Evolutionary conservation across 805 yeast genomes (phyloP).

Genomic region (Torulaspora indica): DNA sequence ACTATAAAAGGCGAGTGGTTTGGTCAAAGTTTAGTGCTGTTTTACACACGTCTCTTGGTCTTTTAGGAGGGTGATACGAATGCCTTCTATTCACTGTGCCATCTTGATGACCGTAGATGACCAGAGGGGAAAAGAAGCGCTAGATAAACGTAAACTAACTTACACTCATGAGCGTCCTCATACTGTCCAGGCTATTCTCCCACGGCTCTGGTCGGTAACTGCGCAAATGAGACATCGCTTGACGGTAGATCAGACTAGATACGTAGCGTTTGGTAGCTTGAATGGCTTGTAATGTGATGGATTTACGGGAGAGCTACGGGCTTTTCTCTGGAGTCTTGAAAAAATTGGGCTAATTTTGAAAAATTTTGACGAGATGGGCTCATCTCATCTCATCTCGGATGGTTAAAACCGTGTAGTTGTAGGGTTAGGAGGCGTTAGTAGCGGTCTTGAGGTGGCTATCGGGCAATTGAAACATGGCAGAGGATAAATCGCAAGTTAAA

Average conservation of each 20-base stretch:
- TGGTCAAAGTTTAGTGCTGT: too few species aligned
- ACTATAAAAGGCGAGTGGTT: neutral
- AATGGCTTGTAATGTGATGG: neutral
- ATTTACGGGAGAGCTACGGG: neutral
- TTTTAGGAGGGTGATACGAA: constrained; percentile 32
- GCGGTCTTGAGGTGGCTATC: neutral
- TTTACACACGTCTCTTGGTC: too few species aligned
- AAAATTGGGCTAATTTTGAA: constrained; percentile 1
- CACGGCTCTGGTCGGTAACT: constrained; percentile 35
- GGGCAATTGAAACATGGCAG: constrained; percentile 14
- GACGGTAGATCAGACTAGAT: neutral
- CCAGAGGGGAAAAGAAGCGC: constrained; percentile 40
- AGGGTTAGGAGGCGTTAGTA: neutral
- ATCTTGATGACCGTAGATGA: constrained; percentile 33
- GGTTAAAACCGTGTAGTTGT: neutral
- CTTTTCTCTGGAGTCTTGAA: neutral
- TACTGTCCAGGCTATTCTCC: constrained; percentile 31
- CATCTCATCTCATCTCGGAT: constrained; percentile 21
- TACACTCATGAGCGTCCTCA: constrained; percentile 36
- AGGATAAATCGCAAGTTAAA: constrained; percentile 62
- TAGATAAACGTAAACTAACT: constrained; percentile 23
- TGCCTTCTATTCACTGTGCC: constrained; percentile 40
- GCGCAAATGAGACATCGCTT: constrained; percentile 30
- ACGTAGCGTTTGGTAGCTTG: neutral
- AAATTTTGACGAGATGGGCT: constrained; percentile 12